Percentiles rank a stretch among this genome's conserved stretches.
Evolutionary conservation across 768 basidiomycete genomes (phyloP).

Genomic region (Chalciporus chontae): DNA sequence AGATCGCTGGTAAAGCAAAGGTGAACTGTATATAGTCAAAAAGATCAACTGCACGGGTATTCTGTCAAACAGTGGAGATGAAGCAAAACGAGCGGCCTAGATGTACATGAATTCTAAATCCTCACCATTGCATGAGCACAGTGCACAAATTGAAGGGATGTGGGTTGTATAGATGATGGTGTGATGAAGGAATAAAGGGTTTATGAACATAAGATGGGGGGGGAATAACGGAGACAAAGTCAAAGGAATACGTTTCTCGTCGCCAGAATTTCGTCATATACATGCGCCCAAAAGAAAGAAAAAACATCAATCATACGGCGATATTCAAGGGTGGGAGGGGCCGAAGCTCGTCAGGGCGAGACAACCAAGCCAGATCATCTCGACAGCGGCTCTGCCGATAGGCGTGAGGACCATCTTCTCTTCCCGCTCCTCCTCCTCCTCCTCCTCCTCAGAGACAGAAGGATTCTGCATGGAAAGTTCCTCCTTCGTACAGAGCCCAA

Average conservation of each 20-base stretch:
- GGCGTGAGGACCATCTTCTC: slow-evolving; percentile 41
- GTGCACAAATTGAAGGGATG: slow-evolving; percentile 3
- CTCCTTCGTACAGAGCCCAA: slow-evolving; percentile 57
- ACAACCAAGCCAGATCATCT: slow-evolving; percentile 55
- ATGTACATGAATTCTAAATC: slow-evolving; percentile 20
- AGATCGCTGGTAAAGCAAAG: background rate
- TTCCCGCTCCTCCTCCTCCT: slow-evolving; percentile 33
- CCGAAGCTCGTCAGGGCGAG: slow-evolving; percentile 47
- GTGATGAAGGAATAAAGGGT: background rate
- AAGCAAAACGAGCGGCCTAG: slow-evolving; percentile 9
- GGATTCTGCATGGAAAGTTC: slow-evolving; percentile 9
- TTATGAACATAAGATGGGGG: background rate
- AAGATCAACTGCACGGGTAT: slow-evolving; percentile 8
- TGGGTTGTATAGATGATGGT: background rate
- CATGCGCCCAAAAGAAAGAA: too few species aligned
- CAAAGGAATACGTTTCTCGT: too few species aligned
- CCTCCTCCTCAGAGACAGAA: slow-evolving; percentile 38
- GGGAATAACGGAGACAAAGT: slow-evolving; percentile 2
- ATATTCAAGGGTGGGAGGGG: slow-evolving; percentile 6
- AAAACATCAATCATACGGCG: too few species aligned
- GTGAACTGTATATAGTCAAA: slow-evolving; percentile 20
- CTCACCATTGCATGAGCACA: slow-evolving; percentile 17
- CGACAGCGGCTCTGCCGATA: slow-evolving; percentile 47
- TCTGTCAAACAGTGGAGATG: slow-evolving; percentile 7
- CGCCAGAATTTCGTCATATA: too few species aligned